Evolutionary conservation across 2,329 filamentous ascomycete genomes (phyloP).

Genomic region (Zelopaecilomyces penicillatus): DNA sequence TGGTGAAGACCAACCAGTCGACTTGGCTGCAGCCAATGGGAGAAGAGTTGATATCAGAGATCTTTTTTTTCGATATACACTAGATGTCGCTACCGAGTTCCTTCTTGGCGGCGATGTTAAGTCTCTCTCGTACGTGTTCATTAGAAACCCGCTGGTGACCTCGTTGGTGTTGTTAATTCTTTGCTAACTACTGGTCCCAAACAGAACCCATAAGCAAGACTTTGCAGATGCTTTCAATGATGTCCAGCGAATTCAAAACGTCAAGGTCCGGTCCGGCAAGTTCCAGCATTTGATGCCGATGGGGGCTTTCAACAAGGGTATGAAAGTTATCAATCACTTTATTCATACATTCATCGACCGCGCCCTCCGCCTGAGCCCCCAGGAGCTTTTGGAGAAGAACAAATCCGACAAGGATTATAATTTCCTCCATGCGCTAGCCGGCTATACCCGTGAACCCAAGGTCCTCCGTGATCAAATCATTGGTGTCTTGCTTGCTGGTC

Average conservation of each 20-base stretch:
- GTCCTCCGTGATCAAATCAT: slow-evolving; percentile 80
- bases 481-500: slow-evolving; percentile 72
- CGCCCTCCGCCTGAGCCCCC: slow-evolving; percentile 57
- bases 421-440: slow-evolving; percentile 77
- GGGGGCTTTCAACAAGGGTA: slow-evolving; percentile 50
- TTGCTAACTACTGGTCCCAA: background rate
- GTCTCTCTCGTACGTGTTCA: slow-evolving; percentile 39
- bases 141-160: background rate
- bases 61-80: slow-evolving; percentile 74
- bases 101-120: slow-evolving; percentile 69
- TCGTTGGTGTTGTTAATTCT: background rate
- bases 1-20: slow-evolving; percentile 55
- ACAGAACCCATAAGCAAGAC: slow-evolving; percentile 47
- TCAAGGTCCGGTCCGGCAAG: slow-evolving; percentile 57
- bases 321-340: slow-evolving; percentile 66
- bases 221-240: slow-evolving; percentile 76
- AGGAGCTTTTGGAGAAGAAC: slow-evolving; percentile 63
- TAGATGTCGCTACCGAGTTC: slow-evolving; percentile 83
- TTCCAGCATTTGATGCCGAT: slow-evolving; percentile 56
- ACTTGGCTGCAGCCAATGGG: slow-evolving; percentile 53
- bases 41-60: slow-evolving; percentile 60
- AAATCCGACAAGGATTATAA: slow-evolving; percentile 68
- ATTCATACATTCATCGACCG: slow-evolving; percentile 70
- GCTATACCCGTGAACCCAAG: slow-evolving; percentile 63
- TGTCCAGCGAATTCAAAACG: slow-evolving; percentile 65